Evolutionary conservation across 2,329 filamentous ascomycete species (phyloP), one percentile per base, ranked within the genome.

Genomic region (Cladosporium sp.): DNA sequence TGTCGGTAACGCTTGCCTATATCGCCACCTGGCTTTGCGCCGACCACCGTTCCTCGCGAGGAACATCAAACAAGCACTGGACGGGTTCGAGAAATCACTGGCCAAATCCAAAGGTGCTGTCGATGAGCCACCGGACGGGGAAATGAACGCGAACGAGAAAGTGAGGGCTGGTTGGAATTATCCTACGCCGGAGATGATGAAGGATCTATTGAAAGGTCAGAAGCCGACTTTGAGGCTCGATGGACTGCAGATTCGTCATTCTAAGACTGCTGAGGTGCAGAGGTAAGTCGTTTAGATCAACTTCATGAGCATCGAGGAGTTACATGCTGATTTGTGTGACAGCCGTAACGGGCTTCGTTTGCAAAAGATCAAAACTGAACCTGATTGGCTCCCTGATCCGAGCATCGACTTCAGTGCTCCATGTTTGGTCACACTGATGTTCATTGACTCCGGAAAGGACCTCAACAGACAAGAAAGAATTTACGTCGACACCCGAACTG

Each of bases 11-110:
- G 54, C 58, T 22, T 62, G 55, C 38, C 39, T 64, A 17, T 62
- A 63, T 47, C 55, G 54, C 28, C 39, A 54, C 37, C 49, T 66
- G 36, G 59, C 62, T 14, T 28, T 19, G 8, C 51, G 62, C 22
- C 47, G 42, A 28, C 60, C 60, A 17, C 49, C 60, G n/a, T 72
- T 70, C 50, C 59, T 73, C 14, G 66, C 62, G 15, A 66, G 70
- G 20, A 73, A 73, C 45, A n/a, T 73, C 15, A 59, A 66, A n/a
- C 47, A 58, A 19, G 61, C 62, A 17, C 61, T 73, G 36, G 66
- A 72, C 55, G 51, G 59, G 22, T 68, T 72, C 63, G 63, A 70
- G 43, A 45, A 52, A 19, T 38, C 59, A 15, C 38, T 67, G 38
- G 42, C 37, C 15, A 47, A 50, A 14, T 45, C 56, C 15, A 60